A percentile compares a stretch with the other conserved stretches of the same genome.
These are phyloP conservation scores for Pichia cactophila DNA, from an alignment of 1,139 yeast genomes.

Conservation along the genomic window DNA sequence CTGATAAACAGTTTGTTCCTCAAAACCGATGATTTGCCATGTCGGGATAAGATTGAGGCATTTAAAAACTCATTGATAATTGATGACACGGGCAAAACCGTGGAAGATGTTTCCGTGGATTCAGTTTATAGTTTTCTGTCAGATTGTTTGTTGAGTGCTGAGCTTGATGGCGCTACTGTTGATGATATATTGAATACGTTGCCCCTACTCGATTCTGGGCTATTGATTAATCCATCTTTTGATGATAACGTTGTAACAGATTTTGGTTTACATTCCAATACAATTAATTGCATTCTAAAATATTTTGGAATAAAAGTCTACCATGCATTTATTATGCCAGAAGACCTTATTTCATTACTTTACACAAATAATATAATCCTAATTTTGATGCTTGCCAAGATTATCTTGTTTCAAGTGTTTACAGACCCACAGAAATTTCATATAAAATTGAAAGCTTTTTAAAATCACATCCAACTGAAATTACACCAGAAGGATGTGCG, in stretches of 20 bases:
- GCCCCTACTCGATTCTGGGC: constrained; percentile 65
- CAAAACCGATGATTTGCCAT: constrained; percentile 24
- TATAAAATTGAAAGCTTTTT: constrained; percentile 34
- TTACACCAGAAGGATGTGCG: constrained; percentile 56
- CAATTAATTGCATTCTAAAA: constrained; percentile 28
- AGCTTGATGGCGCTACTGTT: background rate
- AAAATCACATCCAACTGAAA: constrained; percentile 53
- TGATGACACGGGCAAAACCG: background rate
- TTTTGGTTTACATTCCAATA: constrained; percentile 20
- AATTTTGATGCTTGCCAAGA: constrained; percentile 41
- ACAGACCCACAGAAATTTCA: constrained; percentile 9
- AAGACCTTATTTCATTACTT: constrained; percentile 22
- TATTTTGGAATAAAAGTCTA: constrained; percentile 36
- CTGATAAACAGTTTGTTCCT: constrained; percentile 48
- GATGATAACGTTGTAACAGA: constrained; percentile 27
- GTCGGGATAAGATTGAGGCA: background rate
- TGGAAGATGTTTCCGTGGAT: background rate
- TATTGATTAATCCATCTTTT: constrained; percentile 66
- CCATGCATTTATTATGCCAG: constrained; percentile 46
- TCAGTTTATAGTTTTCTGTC: constrained; percentile 3
- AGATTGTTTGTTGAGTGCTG: background rate
- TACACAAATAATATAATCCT: constrained; percentile 15
- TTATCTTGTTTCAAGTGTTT: constrained; percentile 27
- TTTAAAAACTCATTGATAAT: background rate
- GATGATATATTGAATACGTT: constrained; percentile 26